These are phyloP conservation scores for Iris pallida DNA, from an alignment of 116 monocot genomes.

Conservation along the genomic window DNA sequence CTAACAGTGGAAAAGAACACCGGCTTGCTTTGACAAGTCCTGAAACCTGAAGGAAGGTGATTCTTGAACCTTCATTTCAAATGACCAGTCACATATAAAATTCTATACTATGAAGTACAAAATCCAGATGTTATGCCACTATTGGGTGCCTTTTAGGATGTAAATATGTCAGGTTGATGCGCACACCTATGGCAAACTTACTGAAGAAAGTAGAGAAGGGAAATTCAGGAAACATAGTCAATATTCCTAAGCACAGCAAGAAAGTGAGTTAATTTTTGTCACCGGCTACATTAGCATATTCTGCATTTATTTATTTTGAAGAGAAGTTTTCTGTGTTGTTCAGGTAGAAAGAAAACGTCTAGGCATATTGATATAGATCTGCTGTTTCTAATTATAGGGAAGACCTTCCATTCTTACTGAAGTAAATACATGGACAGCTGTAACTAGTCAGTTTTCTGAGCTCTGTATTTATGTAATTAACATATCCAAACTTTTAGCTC, in stretches of 20 bases:
- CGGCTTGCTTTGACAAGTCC: slow-evolving; percentile 37
- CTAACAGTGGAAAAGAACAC: slow-evolving; percentile 42
- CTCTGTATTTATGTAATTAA: no score
- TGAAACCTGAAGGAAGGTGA: slow-evolving; percentile 59
- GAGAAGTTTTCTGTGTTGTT: no score
- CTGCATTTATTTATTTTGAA: no score
- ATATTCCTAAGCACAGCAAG: slow-evolving; percentile 76
- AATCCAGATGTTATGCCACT: background rate
- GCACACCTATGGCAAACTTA: slow-evolving; percentile 70
- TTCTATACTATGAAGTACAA: background rate
- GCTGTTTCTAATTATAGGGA: no score
- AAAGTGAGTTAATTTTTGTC: slow-evolving; percentile 21
- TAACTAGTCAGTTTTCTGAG: no score
- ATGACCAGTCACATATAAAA: background rate
- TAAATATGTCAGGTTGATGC: slow-evolving; percentile 48
- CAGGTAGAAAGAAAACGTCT: no score
- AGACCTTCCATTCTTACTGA: no score
- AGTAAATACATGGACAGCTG: no score
- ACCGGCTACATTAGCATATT: no score
- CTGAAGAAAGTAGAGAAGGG: slow-evolving; percentile 61
- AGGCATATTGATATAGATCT: no score
- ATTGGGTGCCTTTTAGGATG: slow-evolving; percentile 42
- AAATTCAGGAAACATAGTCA: slow-evolving; percentile 25
- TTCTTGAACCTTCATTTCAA: background rate
- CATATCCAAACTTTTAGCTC: no score